These are phyloP conservation scores for Lentinus brumalis DNA, from an alignment of 768 basidiomycete genomes.

Conservation along the genomic window DNA sequence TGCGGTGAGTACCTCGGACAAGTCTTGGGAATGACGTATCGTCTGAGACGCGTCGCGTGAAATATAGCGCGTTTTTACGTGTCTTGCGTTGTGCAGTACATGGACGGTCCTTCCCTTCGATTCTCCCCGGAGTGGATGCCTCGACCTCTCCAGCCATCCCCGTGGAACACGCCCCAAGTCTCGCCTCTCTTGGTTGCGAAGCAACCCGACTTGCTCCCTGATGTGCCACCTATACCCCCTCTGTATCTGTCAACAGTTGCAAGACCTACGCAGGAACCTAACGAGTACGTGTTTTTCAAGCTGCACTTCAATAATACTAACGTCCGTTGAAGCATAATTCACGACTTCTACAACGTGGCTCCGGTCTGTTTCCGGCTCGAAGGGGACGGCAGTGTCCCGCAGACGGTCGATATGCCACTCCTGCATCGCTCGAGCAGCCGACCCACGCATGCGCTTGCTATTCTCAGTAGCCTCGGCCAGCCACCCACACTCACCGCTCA, in stretches of 20 bases:
- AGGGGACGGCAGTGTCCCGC: constrained; percentile 36
- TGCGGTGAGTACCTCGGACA: neutral
- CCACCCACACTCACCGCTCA: constrained; percentile 17
- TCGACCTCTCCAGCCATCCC: constrained; percentile 5
- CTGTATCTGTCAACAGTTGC: constrained; percentile 2
- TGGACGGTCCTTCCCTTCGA: neutral
- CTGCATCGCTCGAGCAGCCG: constrained; percentile 44
- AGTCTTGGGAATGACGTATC: neutral
- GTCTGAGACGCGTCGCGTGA: neutral
- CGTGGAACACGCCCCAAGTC: constrained; percentile 1
- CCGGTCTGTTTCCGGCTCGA: constrained; percentile 22
- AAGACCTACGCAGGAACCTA: constrained; percentile 14
- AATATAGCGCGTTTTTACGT: neutral
- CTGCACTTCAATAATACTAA: neutral
- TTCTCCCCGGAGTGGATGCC: constrained; percentile 1
- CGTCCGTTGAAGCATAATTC: constrained; percentile 30
- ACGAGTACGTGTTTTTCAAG: constrained; percentile 8
- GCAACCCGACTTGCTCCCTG: neutral
- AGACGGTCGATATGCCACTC: constrained; percentile 51
- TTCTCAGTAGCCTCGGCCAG: constrained; percentile 35
- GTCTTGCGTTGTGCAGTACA: neutral
- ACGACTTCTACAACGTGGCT: constrained; percentile 37
- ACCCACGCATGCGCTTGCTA: constrained; percentile 61
- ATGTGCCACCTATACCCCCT: neutral
- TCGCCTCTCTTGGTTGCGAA: neutral